These are phyloP conservation scores for Teratosphaeria pseudoeucalypti DNA, from an alignment of 2,329 filamentous ascomycete species.

Conservation along the genomic window DNA sequence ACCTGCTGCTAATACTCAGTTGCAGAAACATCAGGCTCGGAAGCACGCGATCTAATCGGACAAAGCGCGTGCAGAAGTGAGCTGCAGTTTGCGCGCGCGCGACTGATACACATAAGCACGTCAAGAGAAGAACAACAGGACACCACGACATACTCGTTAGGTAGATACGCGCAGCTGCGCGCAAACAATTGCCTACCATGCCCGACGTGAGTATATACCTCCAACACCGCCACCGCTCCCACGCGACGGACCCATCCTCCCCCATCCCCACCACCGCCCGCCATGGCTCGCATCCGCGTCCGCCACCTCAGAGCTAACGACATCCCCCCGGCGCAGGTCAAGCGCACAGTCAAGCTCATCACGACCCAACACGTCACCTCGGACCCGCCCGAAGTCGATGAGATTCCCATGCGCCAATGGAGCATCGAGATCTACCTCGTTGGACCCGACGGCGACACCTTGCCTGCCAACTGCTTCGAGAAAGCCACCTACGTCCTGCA, in stretches of 20 bases:
- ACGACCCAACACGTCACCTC: conserved; percentile 37
- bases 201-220: background rate
- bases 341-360: conserved; percentile 84
- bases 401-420: conserved; percentile 90
- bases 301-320: background rate
- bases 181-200: background rate
- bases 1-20: background rate
- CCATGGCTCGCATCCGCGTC: background rate
- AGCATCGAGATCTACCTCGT: conserved; percentile 75
- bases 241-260: background rate
- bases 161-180: background rate
- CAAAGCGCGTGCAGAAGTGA: background rate
- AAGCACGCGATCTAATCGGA: background rate
- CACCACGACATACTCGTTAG: background rate
- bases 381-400: conserved; percentile 70
- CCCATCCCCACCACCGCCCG: background rate
- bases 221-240: background rate
- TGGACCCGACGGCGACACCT: conserved; percentile 76
- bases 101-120: background rate
- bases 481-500: conserved; percentile 90
- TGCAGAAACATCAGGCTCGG: background rate
- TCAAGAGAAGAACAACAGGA: background rate
- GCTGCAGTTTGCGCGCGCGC: background rate
- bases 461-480: conserved; percentile 75
- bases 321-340: conserved; percentile 41